Conservation (phyloP, 2,329 filamentous ascomycete species). For the Colletotrichum kahawae region DNA sequence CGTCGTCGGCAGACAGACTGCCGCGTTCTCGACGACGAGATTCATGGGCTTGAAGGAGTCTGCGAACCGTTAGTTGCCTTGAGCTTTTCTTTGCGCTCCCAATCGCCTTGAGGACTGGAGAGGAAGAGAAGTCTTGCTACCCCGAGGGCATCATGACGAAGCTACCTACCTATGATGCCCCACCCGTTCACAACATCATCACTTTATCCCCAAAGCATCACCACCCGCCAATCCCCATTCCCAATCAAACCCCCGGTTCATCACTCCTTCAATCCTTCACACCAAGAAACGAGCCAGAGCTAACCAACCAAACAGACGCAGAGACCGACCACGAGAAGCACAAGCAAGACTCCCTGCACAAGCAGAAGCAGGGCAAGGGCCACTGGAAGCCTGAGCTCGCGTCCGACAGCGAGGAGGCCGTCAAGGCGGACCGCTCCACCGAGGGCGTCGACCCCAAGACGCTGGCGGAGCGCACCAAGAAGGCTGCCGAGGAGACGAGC, state of each 20-base stretch:
- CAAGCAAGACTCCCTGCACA: slow-evolving; percentile 65
- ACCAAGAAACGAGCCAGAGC: background rate
- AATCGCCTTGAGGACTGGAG: background rate
- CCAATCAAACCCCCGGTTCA: background rate
- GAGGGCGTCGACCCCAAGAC: slow-evolving; percentile 45
- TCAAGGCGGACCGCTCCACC: slow-evolving; percentile 67
- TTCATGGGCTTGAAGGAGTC: slow-evolving; percentile 41
- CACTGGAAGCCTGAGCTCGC: slow-evolving; percentile 82
- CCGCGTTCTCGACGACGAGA: slow-evolving; percentile 31
- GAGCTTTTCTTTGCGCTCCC: background rate
- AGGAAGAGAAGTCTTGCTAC: background rate
- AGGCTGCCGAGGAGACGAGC: slow-evolving; percentile 50
- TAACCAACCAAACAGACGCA: slow-evolving; percentile 28
- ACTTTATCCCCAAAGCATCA: background rate
- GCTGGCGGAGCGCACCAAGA: slow-evolving; percentile 66
- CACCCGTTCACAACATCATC: background rate
- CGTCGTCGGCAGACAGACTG: slow-evolving; percentile 28
- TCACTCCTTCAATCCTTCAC: background rate
- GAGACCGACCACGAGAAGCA: slow-evolving; percentile 62
- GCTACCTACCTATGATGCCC: background rate
- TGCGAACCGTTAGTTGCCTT: slow-evolving; percentile 34
- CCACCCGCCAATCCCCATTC: background rate
- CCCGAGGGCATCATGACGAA: background rate
- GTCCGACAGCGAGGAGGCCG: slow-evolving; percentile 78
- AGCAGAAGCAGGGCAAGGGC: slow-evolving; percentile 72